Conservation (phyloP, 768 basidiomycete genomes). For the Pisolithus orientalis region DNA sequence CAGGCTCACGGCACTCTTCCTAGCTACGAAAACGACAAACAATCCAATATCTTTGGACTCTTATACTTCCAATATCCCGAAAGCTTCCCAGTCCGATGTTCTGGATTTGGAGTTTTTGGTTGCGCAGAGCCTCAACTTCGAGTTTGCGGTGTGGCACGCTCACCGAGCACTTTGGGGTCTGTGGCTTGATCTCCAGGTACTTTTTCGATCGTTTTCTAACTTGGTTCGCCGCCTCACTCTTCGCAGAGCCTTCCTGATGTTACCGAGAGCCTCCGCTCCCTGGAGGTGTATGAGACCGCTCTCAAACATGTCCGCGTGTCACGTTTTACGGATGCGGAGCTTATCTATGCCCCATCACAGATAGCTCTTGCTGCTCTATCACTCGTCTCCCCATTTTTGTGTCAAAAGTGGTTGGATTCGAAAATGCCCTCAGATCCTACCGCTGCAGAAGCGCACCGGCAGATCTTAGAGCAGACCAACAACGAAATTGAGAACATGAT, state of each 20-base stretch:
- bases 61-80: conserved; percentile 80
- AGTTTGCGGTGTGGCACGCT: conserved; percentile 91
- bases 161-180: conserved; percentile 86
- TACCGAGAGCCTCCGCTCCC: conserved; percentile 40
- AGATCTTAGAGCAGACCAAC: conserved; percentile 27
- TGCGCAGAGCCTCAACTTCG: conserved; percentile 89
- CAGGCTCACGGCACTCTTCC: conserved; percentile 92
- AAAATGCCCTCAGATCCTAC: conserved; percentile 21
- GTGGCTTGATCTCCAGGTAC: conserved; percentile 82
- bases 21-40: conserved; percentile 98
- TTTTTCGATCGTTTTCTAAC: conserved; percentile 7
- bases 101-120: conserved; percentile 94
- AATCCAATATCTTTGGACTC: conserved; percentile 82
- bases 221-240: conserved; percentile 6
- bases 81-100: conserved; percentile 75
- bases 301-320: conserved; percentile 66
- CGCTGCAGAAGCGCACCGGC: conserved; percentile 7
- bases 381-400: conserved; percentile 54
- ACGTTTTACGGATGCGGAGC: conserved; percentile 85
- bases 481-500: conserved; percentile 52
- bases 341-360: conserved; percentile 90
- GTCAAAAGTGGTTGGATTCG: conserved; percentile 52
- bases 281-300: conserved; percentile 59
- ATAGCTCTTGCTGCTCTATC: conserved; percentile 74
- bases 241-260: conserved; percentile 53